Evolutionary conservation across 306 rosid species (phyloP), one percentile per base, ranked within the genome.

Genomic region (Cicer yamashitae): DNA sequence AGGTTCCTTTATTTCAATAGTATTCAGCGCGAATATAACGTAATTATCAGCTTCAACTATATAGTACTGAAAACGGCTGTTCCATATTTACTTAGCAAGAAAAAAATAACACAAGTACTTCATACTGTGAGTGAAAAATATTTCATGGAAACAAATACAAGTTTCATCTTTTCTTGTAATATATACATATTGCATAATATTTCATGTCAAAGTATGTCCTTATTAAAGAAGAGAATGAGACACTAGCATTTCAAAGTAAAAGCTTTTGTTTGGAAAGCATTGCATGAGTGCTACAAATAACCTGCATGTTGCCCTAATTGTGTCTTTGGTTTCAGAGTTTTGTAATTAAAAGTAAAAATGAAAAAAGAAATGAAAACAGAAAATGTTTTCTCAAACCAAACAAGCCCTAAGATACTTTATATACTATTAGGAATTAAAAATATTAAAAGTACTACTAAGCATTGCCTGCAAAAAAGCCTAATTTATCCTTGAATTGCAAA

Each of bases 401-500:
- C 37, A 4, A 4, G 37, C 6, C 37, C 37, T 30, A 30, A 30
- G 37, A 30, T 30, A 30, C 37, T 30, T 30, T 30, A 30, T 30
- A 30, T 30, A 30, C 5, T 30, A 30, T 30, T 30, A 3, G 37
- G 37, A 30, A 30, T 30, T 30, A 30, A 30, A 30, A 30, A 30
- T 30, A 30, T 30, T 11, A 46, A 50, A 30, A 10, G 10, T 45
- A 73, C 22, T 53, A 37, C 41, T 34, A 62, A 47, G 45, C 30
- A 70, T 50, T 70, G n/a, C 73, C 67, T 43, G n/a, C 18, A 54
- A 37, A 80, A 17, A 74, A 57, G 67, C 68, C 48, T 7, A 60
- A 53, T 11, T 38, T 48, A 34, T 60, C 63, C 54, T 65, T 64
- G 68, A 25, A 41, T 8, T n/a, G 20, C 15, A 53, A 56, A 50